Conservation (phyloP, 495 filamentous ascomycete species). For the Rostrohypoxylon terebratum region DNA sequence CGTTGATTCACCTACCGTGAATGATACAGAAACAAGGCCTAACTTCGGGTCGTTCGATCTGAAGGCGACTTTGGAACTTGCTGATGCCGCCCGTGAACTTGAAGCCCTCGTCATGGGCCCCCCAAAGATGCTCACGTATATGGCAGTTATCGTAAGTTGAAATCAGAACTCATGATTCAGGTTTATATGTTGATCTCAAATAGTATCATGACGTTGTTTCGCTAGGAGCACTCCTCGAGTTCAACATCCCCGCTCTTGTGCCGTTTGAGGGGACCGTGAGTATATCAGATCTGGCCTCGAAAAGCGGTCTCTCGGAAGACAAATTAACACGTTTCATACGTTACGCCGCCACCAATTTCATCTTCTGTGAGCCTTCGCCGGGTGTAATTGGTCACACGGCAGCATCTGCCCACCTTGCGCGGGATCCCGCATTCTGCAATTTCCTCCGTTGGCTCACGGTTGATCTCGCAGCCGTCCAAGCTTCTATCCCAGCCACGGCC, state of each 20-base stretch:
- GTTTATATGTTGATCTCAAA: not conserved
- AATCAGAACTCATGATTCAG: not conserved
- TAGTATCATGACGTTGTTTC: not conserved
- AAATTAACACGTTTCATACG: not conserved
- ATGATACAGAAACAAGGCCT: not conserved
- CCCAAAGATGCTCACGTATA: not conserved
- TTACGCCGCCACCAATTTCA: not conserved
- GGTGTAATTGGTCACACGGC: not conserved
- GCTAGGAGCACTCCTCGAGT: not conserved
- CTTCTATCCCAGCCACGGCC: not conserved
- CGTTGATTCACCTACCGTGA: not conserved
- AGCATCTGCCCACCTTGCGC: not conserved
- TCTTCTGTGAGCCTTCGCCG: not conserved
- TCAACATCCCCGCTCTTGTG: not conserved
- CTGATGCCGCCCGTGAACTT: constrained; percentile 1
- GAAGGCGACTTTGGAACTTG: not conserved
- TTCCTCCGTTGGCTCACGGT: not conserved
- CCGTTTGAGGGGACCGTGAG: not conserved
- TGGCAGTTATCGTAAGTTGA: not conserved
- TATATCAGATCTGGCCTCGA: not conserved
- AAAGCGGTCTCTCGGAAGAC: not conserved
- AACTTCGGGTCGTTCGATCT: not conserved
- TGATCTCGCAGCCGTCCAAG: not conserved
- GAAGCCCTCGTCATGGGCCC: constrained; percentile 3
- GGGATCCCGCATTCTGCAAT: not conserved